These are phyloP conservation scores for Botrytis pseudocinerea DNA, from an alignment of 2,329 filamentous ascomycete genomes.

Conservation along the genomic window DNA sequence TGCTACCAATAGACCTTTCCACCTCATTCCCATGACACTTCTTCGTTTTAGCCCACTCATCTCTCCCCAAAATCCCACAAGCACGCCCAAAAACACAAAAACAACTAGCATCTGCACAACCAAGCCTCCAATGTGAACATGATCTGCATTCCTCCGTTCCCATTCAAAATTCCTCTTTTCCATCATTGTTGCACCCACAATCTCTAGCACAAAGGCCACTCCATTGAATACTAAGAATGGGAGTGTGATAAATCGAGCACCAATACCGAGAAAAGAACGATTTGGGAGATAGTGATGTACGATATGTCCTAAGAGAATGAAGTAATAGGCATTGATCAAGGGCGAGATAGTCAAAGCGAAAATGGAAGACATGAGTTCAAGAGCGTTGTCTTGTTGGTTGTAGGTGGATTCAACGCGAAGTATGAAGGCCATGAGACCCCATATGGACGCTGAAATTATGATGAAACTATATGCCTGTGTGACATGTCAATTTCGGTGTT, in stretches of 20 bases:
- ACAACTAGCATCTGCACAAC: constrained; percentile 53
- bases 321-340: constrained; percentile 41
- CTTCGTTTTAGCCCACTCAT: not conserved
- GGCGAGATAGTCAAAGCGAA: constrained; percentile 45
- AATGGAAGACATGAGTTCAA: constrained; percentile 43
- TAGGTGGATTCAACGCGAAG: constrained; percentile 45
- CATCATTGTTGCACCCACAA: not conserved
- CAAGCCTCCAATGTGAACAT: constrained; percentile 55
- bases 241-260: not conserved
- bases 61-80: not conserved
- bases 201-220: not conserved
- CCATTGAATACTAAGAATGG: not conserved
- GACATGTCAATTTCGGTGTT: not conserved
- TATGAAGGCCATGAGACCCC: constrained; percentile 46
- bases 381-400: constrained; percentile 40
- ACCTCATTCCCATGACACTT: not conserved
- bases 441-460: constrained; percentile 45
- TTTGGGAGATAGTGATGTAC: constrained; percentile 42
- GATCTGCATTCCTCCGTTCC: constrained; percentile 40
- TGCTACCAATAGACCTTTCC: not conserved
- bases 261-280: not conserved
- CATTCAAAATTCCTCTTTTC: not conserved
- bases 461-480: not conserved
- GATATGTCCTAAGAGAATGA: constrained; percentile 41
- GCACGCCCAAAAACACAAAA: constrained; percentile 43